These are phyloP conservation scores for Solanum microdontum DNA, from an alignment of 257 asterid genomes.

Conservation along the genomic window DNA sequence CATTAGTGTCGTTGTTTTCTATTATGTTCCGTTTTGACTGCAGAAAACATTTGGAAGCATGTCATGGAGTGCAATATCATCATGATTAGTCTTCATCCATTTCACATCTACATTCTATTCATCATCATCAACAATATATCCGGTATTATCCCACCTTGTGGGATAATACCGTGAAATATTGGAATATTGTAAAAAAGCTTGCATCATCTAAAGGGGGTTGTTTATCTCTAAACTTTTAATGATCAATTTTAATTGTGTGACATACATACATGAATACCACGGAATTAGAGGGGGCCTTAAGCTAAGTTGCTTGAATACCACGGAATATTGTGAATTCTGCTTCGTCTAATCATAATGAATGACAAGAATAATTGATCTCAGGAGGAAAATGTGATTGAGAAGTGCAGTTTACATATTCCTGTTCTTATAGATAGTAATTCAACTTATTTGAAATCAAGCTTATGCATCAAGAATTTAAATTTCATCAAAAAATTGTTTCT, in stretches of 20 bases:
- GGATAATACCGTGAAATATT: neutral
- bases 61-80: neutral
- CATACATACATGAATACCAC: neutral
- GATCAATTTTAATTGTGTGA: neutral
- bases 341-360: neutral
- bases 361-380: neutral
- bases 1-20: neutral
- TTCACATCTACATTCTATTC: neutral
- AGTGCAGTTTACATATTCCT: neutral
- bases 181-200: neutral
- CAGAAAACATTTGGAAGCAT: neutral
- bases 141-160: neutral
- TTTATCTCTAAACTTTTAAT: neutral
- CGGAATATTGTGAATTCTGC: neutral
- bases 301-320: neutral
- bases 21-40: neutral
- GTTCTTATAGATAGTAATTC: neutral
- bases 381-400: neutral
- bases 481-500: neutral
- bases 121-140: neutral
- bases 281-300: neutral
- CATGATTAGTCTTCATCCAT: neutral
- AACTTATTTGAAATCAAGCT: neutral
- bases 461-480: neutral
- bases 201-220: neutral